A percentile compares a stretch with the other conserved stretches of the same genome.
These are phyloP conservation scores for Seminavis robusta DNA, from an alignment of 108 stramenopile species.

Conservation along the genomic window DNA sequence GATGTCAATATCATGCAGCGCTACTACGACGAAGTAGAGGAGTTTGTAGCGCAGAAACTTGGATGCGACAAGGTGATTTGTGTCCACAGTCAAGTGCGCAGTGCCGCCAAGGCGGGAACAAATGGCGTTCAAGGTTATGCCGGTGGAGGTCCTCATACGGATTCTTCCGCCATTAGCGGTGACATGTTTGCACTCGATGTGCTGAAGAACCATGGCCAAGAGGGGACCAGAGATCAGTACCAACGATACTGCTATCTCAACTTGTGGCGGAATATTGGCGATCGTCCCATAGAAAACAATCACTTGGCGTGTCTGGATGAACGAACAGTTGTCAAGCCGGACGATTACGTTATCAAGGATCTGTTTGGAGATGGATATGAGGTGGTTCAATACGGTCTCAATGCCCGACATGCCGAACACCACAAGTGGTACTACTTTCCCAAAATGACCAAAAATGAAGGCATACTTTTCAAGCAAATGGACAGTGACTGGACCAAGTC, in stretches of 20 bases:
- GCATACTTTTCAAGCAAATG: slow-evolving; percentile 26
- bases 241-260: slow-evolving; percentile 13
- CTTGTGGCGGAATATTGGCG: slow-evolving; percentile 12
- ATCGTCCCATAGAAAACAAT: slow-evolving; percentile 13
- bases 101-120: too few relatives aligned
- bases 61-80: slow-evolving; percentile 22
- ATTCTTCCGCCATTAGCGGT: background rate
- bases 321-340: slow-evolving; percentile 15
- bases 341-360: slow-evolving; percentile 6
- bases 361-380: slow-evolving; percentile 7
- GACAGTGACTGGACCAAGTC: slow-evolving; percentile 16
- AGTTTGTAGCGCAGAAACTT: slow-evolving; percentile 7
- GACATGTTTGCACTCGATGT: slow-evolving; percentile 10
- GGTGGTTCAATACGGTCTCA: slow-evolving; percentile 2
- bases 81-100: slow-evolving; percentile 11
- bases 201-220: background rate
- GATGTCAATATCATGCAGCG: background rate
- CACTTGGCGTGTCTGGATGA: slow-evolving; percentile 23
- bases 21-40: slow-evolving; percentile 11
- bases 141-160: slow-evolving; percentile 12
- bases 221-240: slow-evolving; percentile 5
- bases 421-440: slow-evolving; percentile 35
- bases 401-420: slow-evolving; percentile 9
- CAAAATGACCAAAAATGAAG: slow-evolving; percentile 16
- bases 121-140: slow-evolving; percentile 9